Base-by-base conservation (phyloP, 129 eudicot genomes). In the Ambrosia artemisiifolia region DNA sequence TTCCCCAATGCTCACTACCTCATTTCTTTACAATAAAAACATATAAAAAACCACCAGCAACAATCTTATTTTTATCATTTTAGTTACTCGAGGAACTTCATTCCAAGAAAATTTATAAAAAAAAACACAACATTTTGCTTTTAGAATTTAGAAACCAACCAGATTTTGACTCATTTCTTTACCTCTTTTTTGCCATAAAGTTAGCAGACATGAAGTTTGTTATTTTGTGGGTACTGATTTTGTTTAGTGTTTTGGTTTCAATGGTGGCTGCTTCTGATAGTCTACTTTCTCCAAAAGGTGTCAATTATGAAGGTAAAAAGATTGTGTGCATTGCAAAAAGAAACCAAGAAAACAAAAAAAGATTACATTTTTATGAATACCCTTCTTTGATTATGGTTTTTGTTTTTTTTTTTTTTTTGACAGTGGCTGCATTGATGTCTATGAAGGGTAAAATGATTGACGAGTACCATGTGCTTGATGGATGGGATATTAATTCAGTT, bases 341-440 rank as follows among this genome's bases (percentile, higher is more conserved):
- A 40, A 40, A 40, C 44, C 0, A 8, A 30, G 11, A 32, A 13
- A 60, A 60, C 40, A 7, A 3, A 28, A 55, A 57, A 62, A 54
- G 48, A 43, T 72, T 81, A 5, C 35, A 13, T 57, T 65, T 16
- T 38, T 53, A 38, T 69, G 4, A 36, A 54, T 40, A 18, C 68
- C 62, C 67, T 33, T 67, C 34, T 42, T 60, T 17, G 20, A 9
- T 34, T 36, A 20, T 17, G 49, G 18, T 49, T 68, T 46, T 71
- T 67, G 63, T 35, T 64, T 69, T 43, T 17, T 59, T 71, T 13
- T 69, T 71, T 49, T 13, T 63, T 76, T n/a, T 67, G 43, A 49
- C 81, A 94, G 98, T 94, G 87, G 97, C 98, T 64, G 96, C 97
- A 74, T 85, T 94, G 81, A 94, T 94, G 98, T 82, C 96, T 68